Conservation (phyloP, 2,329 filamentous ascomycete genomes). For the Aspergillus proliferans region DNA sequence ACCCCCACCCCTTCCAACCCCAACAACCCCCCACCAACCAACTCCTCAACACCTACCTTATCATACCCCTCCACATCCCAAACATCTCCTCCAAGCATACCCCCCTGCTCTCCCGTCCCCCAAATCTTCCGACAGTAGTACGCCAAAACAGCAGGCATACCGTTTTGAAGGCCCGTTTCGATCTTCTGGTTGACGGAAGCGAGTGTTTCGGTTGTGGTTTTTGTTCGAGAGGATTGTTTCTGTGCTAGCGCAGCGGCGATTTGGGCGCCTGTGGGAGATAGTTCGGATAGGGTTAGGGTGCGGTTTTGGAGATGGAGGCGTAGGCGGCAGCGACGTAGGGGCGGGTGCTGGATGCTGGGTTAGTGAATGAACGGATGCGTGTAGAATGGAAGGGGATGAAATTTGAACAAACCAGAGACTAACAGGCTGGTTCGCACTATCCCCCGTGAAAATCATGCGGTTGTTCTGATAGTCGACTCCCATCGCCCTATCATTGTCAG, state of each 20-base stretch:
- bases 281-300: slow-evolving; percentile 7
- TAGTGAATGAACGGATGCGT: too few relatives aligned
- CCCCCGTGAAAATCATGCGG: slow-evolving; percentile 7
- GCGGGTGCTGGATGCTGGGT: slow-evolving; percentile 4
- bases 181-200: slow-evolving; percentile 3
- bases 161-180: background rate
- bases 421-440: slow-evolving; percentile 3
- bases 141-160: slow-evolving; percentile 2
- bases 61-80: slow-evolving; percentile 10
- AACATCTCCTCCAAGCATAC: slow-evolving; percentile 7
- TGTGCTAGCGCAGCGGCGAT: slow-evolving; percentile 5
- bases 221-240: background rate
- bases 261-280: slow-evolving; percentile 9
- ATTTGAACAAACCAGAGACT: slow-evolving; percentile 10
- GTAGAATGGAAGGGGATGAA: too few relatives aligned
- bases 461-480: slow-evolving; percentile 10
- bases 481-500: slow-evolving; percentile 3
- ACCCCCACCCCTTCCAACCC: too few relatives aligned
- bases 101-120: slow-evolving; percentile 7
- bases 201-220: background rate
- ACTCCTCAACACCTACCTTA: slow-evolving; percentile 1
- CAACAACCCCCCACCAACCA: background rate
- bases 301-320: slow-evolving; percentile 7
- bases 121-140: slow-evolving; percentile 13
- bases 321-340: slow-evolving; percentile 14